Evolutionary conservation across 805 yeast genomes (phyloP).

Genomic region (Kazachstania africana): DNA sequence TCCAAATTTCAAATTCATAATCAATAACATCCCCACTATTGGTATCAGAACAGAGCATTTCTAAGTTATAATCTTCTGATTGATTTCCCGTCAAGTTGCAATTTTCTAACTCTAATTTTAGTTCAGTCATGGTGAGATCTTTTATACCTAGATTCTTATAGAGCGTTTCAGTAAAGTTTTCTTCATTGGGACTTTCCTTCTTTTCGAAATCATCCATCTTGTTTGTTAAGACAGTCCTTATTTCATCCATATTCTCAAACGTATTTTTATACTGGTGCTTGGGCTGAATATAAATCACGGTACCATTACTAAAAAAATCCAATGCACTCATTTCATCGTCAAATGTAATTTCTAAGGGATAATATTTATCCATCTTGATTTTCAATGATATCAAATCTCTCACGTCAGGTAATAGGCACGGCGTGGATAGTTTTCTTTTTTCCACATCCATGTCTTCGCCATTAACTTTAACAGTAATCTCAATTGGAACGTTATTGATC

Average conservation of each 20-base stretch:
- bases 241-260: conserved; percentile 4
- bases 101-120: conserved; percentile 3
- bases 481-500: conserved; percentile 32
- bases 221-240: conserved; percentile 6
- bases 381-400: conserved; percentile 36
- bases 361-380: conserved; percentile 38
- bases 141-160: conserved; percentile 4
- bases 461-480: conserved; percentile 20
- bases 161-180: conserved; percentile 2
- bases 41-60: conserved; percentile 16
- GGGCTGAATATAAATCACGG: conserved; percentile 17
- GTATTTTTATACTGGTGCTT: conserved; percentile 2
- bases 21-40: conserved; percentile 13
- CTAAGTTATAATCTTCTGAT: conserved; percentile 8
- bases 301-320: conserved; percentile 21
- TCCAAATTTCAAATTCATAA: conserved; percentile 21
- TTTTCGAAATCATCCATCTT: conserved; percentile 4
- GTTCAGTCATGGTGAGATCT: conserved; percentile 12
- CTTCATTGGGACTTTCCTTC: neutral
- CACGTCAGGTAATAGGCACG: conserved; percentile 58
- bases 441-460: conserved; percentile 30
- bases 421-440: conserved; percentile 37
- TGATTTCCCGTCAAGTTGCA: conserved; percentile 1
- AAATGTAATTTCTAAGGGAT: conserved; percentile 35
- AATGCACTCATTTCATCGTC: conserved; percentile 17